These are phyloP conservation scores for Saccharomyces uvarum DNA, from an alignment of 1,139 yeast species.

Conservation along the genomic window DNA sequence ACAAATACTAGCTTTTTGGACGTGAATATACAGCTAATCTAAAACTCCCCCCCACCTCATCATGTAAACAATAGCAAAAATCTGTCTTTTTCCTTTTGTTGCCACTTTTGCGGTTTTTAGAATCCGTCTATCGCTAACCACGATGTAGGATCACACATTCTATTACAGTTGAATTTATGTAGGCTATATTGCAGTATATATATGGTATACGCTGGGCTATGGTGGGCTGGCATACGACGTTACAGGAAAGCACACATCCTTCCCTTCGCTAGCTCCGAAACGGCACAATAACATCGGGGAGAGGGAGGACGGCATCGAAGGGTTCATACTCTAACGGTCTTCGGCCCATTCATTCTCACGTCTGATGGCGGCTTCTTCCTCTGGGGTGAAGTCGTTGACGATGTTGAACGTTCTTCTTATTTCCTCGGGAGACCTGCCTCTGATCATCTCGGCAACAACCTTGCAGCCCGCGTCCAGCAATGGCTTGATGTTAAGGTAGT, in stretches of 20 bases:
- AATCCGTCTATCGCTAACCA: neutral
- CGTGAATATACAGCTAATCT: neutral
- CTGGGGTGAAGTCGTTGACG: slow-evolving; percentile 93
- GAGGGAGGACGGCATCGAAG: neutral
- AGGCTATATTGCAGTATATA: neutral
- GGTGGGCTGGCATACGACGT: neutral
- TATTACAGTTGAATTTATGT: neutral
- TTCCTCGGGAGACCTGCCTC: slow-evolving; percentile 93
- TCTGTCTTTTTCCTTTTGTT: neutral
- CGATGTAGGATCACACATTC: neutral
- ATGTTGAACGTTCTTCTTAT: slow-evolving; percentile 93
- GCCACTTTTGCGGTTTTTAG: neutral
- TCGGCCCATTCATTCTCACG: slow-evolving; percentile 99
- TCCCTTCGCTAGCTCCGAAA: neutral
- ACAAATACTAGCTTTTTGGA: neutral
- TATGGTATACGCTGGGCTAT: neutral
- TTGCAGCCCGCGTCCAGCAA: slow-evolving; percentile 93
- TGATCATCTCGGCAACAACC: slow-evolving; percentile 96
- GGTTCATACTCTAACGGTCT: slow-evolving; percentile 52
- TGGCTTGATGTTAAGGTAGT: slow-evolving; percentile 88
- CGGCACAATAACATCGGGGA: neutral
- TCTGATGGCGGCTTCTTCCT: slow-evolving; percentile 95
- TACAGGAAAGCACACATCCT: neutral
- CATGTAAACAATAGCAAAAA: neutral
- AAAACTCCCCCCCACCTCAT: neutral